Conservation (phyloP, 257 asterid genomes). For the Nicotiana paniculata region DNA sequence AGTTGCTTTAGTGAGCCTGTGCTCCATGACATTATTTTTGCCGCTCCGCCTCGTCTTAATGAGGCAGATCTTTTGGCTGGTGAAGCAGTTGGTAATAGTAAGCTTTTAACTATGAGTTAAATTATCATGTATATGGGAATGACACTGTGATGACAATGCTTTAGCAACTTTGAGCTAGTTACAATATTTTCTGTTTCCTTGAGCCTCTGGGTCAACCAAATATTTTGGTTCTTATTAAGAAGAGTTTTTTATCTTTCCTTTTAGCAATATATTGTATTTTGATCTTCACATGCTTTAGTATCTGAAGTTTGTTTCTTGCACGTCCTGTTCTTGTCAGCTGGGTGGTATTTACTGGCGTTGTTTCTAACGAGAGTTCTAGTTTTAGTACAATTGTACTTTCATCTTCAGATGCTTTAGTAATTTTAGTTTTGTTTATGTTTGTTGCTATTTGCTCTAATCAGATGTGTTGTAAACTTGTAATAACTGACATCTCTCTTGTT, state of each 20-base stretch:
- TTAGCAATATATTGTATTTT: neutral
- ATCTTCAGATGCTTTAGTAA: neutral
- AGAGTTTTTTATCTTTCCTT: neutral
- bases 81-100: slow-evolving; percentile 13
- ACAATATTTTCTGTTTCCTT: neutral
- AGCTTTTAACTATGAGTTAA: neutral
- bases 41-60: slow-evolving; percentile 63
- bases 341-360: neutral
- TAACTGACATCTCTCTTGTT: slow-evolving; percentile 1
- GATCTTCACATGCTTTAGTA: neutral
- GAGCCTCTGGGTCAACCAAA: neutral
- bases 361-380: neutral
- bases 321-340: neutral
- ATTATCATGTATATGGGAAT: neutral
- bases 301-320: neutral
- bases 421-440: neutral
- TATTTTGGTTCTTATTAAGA: neutral
- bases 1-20: slow-evolving; percentile 81
- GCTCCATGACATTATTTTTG: slow-evolving; percentile 59
- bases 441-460: neutral
- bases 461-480: neutral
- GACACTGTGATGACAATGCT: neutral
- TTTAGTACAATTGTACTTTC: neutral
- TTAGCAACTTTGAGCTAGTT: neutral
- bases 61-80: slow-evolving; percentile 49